Base-by-base conservation (phyloP, 768 basidiomycete genomes). In the Trametes cingulata region DNA sequence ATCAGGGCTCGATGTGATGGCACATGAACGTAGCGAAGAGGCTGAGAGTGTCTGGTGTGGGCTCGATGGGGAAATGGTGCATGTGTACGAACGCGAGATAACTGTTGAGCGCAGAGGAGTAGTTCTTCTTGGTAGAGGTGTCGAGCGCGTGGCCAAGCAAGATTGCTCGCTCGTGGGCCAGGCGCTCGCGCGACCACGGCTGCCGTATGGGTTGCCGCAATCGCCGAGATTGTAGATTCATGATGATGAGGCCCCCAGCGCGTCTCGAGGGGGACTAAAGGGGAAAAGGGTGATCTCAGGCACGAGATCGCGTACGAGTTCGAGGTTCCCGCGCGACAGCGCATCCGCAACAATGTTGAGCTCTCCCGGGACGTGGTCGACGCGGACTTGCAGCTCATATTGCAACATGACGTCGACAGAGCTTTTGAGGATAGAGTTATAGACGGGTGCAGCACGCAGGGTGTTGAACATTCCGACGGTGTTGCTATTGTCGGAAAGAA, bases 21-120 rank as follows among this genome's bases (percentile, higher is more conserved):
- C 58, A 73, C 71, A 75, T 76, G 63, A 65, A 79, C 0, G 72
- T 70, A 2, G 67, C 65, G 57, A 60, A 80, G 25, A 75, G 72
- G 9, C 69, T 69, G 4, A 81, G 64, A 0, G 76, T 78, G 48
- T 79, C 72, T 1, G 63, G 52, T 0, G 76, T 77, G 0, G 78
- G 80, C 0, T 76, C 68, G n/a, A 76, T 27, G 6, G 76, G 69
- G 14, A 77, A 63, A 3, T 69, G 5, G 54, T 80, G 77, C 0
- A 60, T 0, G 0, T 58, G 20, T 39, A 69, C 68, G 62, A 80
- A 80, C 0, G 67, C 61, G 10, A 78, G 25, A 47, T 78, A 81
- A 1, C 74, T 77, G 27, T 76, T 71, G 19, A 77, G 58, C 7
- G 73, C 69, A 0, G 75, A 77, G 0, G 66, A 52, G 61, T 79